phyloP scores from a whole-genome alignment of 352 stramenopile species.

The Aphanomyces invadans region DNA sequence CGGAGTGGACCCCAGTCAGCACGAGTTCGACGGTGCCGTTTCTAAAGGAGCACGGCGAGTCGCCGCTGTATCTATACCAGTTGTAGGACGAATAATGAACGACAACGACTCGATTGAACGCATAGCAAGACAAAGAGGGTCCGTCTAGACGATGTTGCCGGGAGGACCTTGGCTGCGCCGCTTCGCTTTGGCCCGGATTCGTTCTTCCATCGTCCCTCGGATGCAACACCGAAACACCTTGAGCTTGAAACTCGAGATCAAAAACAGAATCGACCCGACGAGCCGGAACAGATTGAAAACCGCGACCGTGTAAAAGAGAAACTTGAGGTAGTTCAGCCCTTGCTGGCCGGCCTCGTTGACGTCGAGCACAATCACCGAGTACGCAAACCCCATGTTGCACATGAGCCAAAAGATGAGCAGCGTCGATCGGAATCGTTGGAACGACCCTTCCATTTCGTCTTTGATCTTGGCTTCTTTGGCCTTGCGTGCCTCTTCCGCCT shows the following conservation, averaged over 20 bases:
- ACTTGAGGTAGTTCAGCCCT: constrained; percentile 27
- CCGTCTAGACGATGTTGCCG: not conserved
- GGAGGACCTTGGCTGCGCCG: not conserved
- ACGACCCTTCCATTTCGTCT: constrained; percentile 30
- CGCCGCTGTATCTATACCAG: constrained; percentile 41
- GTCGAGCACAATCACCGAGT: constrained; percentile 62
- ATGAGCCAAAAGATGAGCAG: constrained; percentile 31
- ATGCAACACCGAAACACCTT: constrained; percentile 19
- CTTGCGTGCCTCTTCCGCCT: constrained; percentile 24
- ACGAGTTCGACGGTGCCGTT: constrained; percentile 45
- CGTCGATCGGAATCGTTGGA: constrained; percentile 29
- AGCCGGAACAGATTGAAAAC: constrained; percentile 24
- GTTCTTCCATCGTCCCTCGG: constrained; percentile 23
- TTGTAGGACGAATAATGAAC: too few species aligned
- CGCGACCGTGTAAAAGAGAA: constrained; percentile 26
- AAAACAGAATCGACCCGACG: constrained; percentile 22
- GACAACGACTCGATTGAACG: not conserved
- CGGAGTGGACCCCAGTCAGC: constrained; percentile 39
- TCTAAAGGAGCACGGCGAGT: constrained; percentile 46
- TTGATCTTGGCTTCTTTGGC: constrained; percentile 30
- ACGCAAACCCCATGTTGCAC: constrained; percentile 29
- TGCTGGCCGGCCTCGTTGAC: constrained; percentile 30
- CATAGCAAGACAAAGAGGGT: not conserved
- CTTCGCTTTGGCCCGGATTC: constrained; percentile 23
- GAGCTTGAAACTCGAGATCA: constrained; percentile 19